These are phyloP conservation scores for Coemansia sp. DNA, from an alignment of 192 early-diverging fungal species.

Conservation along the genomic window DNA sequence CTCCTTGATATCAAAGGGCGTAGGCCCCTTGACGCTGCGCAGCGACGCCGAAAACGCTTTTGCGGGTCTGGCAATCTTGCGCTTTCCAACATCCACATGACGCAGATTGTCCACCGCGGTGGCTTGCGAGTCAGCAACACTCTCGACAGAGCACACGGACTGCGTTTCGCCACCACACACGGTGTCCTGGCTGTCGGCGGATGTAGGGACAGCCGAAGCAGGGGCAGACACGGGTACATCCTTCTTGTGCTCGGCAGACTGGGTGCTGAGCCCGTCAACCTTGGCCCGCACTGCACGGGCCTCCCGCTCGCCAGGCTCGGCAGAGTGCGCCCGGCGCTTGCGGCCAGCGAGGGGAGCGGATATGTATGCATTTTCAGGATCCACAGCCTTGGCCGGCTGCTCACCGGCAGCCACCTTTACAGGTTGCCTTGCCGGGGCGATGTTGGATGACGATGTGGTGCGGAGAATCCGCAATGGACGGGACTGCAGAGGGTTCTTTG, in stretches of 20 bases:
- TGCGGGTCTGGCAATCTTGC: conserved; percentile 44
- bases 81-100: conserved; percentile 10
- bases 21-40: conserved; percentile 16
- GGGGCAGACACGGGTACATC: not conserved
- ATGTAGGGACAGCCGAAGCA: not conserved
- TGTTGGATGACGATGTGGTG: conserved; percentile 31
- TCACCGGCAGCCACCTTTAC: conserved; percentile 3
- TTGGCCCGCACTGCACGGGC: conserved; percentile 33
- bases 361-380: conserved; percentile 7
- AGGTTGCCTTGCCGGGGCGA: conserved; percentile 10
- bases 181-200: conserved; percentile 18
- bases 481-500: not conserved
- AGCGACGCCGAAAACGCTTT: conserved; percentile 37
- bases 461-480: conserved; percentile 24
- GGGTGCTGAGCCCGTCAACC: not conserved
- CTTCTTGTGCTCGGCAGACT: not conserved
- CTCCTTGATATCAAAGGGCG: conserved; percentile 9
- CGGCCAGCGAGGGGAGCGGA: conserved; percentile 25
- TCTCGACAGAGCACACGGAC: conserved; percentile 21
- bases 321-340: conserved; percentile 36
- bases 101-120: conserved; percentile 34
- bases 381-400: not conserved
- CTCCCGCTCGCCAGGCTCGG: conserved; percentile 13
- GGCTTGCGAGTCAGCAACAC: conserved; percentile 34
- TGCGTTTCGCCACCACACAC: conserved; percentile 13